Base-by-base conservation (phyloP, 495 filamentous ascomycete species). In the Evernia prunastri region DNA sequence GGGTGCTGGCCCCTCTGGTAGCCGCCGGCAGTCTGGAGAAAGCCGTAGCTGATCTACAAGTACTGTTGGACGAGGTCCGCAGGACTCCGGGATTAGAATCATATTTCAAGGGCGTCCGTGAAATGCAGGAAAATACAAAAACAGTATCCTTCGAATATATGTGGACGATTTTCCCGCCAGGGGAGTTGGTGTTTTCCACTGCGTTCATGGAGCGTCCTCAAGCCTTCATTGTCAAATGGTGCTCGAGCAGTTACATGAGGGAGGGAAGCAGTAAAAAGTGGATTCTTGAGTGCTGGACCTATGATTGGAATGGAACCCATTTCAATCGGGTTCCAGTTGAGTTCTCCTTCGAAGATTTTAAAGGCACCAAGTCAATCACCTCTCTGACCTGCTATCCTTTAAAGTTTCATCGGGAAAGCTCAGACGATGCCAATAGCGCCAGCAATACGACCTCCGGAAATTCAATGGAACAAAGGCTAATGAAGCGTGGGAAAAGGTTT, bases 131-230 rank as follows among this genome's bases (percentile, higher is more conserved):
- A 23, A 58, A 66, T 37, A 65, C 47, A 0, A 66, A 65, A 12
- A 65, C 67, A 43, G 17, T 33, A 27, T 33, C 35, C 5, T 72
- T 65, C 57, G 66, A 68, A 15, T 56, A 56, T 12, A 47, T 72
- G 9, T 72, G 71, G 71, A 67, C 71, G 15, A 9, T 72, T 8
- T 72, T 72, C 49, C 29, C 59, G 17, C 71, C 71, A 5, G 68
- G 71, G 12, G 37, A 51, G 8, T 31, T 67, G 20, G 60, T 72
- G 2, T 61, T 64, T 37, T 27, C 33, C 29, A 58, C 40, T 25
- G 40, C 63, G 3, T 71, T 72, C 59, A 62, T 60, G 33, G 58
- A 61, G 11, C 40, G 62, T 42, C 39, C 51, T 20, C 70, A 68
- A 58, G 43, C 67, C 20, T 69, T 69, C 51, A 54, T 69, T 33